Percentiles rank a stretch among this genome's conserved stretches.
Conservation (phyloP, 208 protist genomes). For the Trichomonas gallinae region DNA sequence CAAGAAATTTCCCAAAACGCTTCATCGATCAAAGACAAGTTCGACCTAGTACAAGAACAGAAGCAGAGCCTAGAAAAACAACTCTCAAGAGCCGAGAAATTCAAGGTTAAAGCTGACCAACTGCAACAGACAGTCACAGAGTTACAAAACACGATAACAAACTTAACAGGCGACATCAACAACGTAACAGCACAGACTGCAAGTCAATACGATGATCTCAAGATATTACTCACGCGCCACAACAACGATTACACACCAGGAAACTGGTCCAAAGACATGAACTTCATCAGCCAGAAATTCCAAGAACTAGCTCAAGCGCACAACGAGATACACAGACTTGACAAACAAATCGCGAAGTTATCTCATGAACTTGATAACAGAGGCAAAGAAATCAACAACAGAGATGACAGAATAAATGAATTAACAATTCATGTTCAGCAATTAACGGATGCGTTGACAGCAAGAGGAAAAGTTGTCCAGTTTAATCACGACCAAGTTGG, state of each 20-base stretch:
- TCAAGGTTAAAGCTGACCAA: not conserved
- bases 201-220: not conserved
- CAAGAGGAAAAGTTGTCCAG: not conserved
- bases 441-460: not conserved
- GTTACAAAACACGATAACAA: not conserved
- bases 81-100: not conserved
- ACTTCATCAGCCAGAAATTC: not conserved
- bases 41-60: not conserved
- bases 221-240: not conserved
- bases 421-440: not conserved
- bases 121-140: not conserved
- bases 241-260: not conserved
- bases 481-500: not conserved
- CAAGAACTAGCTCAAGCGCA: not conserved
- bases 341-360: not conserved
- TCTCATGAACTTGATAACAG: not conserved
- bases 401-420: not conserved
- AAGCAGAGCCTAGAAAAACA: not conserved
- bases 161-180: not conserved
- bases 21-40: not conserved
- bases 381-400: not conserved
- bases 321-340: not conserved
- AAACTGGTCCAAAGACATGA: not conserved
- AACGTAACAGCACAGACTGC: not conserved
- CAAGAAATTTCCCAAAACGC: not conserved